These are phyloP conservation scores for Knufia petricola DNA, from an alignment of 2,329 filamentous ascomycete genomes.

Conservation along the genomic window DNA sequence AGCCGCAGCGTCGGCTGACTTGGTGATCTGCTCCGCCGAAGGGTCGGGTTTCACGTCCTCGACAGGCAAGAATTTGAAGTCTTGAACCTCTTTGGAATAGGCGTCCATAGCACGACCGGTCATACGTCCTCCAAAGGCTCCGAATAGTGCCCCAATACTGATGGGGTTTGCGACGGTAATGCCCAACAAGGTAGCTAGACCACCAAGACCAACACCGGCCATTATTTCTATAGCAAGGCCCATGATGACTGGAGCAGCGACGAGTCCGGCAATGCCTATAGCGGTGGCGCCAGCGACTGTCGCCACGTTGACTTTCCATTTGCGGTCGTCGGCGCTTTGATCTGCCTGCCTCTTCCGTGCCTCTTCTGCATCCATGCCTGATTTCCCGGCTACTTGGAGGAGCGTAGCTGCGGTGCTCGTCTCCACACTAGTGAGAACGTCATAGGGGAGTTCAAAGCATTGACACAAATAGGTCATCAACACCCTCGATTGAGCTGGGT, in stretches of 20 bases:
- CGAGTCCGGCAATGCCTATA: slow-evolving; percentile 62
- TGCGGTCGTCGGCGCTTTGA: slow-evolving; percentile 48
- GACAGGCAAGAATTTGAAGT: slow-evolving; percentile 67
- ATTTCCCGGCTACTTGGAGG: slow-evolving; percentile 54
- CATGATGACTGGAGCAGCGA: slow-evolving; percentile 59
- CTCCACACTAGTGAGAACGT: slow-evolving; percentile 55
- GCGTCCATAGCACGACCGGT: slow-evolving; percentile 67
- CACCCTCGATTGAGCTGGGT: slow-evolving; percentile 58
- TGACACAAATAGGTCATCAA: slow-evolving; percentile 56
- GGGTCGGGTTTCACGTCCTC: slow-evolving; percentile 33
- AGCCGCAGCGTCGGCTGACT: background rate
- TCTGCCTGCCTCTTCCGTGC: slow-evolving; percentile 62
- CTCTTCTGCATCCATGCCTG: slow-evolving; percentile 57
- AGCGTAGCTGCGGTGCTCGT: slow-evolving; percentile 59
- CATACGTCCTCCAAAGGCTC: slow-evolving; percentile 65
- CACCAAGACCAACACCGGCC: slow-evolving; percentile 48
- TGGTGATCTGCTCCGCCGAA: background rate
- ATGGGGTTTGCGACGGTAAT: slow-evolving; percentile 58
- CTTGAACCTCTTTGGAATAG: slow-evolving; percentile 64
- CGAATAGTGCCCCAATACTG: slow-evolving; percentile 66
- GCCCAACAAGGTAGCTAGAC: slow-evolving; percentile 36
- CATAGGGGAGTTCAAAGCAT: slow-evolving; percentile 53
- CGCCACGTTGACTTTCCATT: slow-evolving; percentile 67
- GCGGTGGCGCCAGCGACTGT: slow-evolving; percentile 68
- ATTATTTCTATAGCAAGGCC: slow-evolving; percentile 63